Evolutionary conservation across 2,329 filamentous ascomycete species (phyloP).

Genomic region (Phialocephala subalpina): DNA sequence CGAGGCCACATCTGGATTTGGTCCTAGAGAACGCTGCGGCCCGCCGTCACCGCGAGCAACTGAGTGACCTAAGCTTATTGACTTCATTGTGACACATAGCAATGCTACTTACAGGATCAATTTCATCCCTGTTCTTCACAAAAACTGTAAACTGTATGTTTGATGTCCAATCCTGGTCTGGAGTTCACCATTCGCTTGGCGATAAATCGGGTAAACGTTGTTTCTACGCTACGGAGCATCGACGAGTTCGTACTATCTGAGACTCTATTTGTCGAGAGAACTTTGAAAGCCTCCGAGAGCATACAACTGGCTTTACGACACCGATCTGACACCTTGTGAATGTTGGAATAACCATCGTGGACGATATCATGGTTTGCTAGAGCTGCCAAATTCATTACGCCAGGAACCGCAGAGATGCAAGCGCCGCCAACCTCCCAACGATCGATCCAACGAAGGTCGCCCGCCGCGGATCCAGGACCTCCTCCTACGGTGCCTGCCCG

Average conservation of each 20-base stretch:
- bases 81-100: not conserved
- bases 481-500: slow-evolving; percentile 63
- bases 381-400: not conserved
- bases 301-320: slow-evolving; percentile 11
- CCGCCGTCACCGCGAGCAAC: not conserved
- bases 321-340: not conserved
- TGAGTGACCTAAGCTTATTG: not conserved
- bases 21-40: not conserved
- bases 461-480: slow-evolving; percentile 67
- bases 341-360: slow-evolving; percentile 3
- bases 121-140: not conserved
- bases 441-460: slow-evolving; percentile 67
- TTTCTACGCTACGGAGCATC: not conserved
- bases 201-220: slow-evolving; percentile 4
- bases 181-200: not conserved
- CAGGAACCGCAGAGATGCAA: slow-evolving; percentile 54
- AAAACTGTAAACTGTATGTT: not conserved
- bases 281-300: slow-evolving; percentile 3
- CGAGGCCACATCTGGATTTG: not conserved
- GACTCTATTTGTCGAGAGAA: not conserved
- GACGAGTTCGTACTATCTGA: slow-evolving; percentile 8
- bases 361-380: slow-evolving; percentile 30
- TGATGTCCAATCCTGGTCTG: not conserved
- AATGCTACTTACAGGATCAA: not conserved
- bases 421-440: slow-evolving; percentile 59